Base-by-base conservation (phyloP, 768 basidiomycete genomes). In the Royoungia palumana region DNA sequence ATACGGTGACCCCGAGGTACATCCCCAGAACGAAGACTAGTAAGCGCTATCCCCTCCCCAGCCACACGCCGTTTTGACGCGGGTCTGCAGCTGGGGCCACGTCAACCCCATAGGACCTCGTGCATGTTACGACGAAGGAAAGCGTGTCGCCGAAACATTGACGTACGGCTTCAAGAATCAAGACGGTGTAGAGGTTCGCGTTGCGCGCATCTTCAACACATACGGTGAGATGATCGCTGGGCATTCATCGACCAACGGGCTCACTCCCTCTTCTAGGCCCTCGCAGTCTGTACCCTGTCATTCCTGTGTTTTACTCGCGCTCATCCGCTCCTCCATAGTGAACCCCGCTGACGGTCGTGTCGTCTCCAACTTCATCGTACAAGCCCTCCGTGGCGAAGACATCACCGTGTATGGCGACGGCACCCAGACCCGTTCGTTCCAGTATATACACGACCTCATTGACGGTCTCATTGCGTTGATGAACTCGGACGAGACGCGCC, bases 121-220 rank as follows among this genome's bases (percentile, higher is more conserved):
- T 53, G 94, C 95, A n/a, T 99, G 96, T 71, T 99, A 99, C 65
- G 96, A 99, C 64, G 96, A 99, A 72, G 96, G 96, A 41, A 99
- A 99, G 74, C 93, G 96, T 60, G 95, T 98, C 34, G 95, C 96
- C 35, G 96, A 99, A 73, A 96, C 95, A 16, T 71, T 99, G 56
- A 94, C 95, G 7, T 99, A 98, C 63, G 94, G 94, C 35, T 98
- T 88, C 77, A 87, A 90, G 56, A 79, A 89, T 50, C 96, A 96
- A 67, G 93, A 98, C 63, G 84, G 85, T 47, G 94, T 99, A 51
- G 90, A 97, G 58, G 91, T 98, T 45, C 86, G 94, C 47, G 94
- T 99, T 35, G 94, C 94, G 3, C 89, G 96, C 56, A 99, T 99
- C 61, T 99, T 99, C 80, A 99, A 99, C 68, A 94, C 92, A 19